Evolutionary conservation across 2,329 filamentous ascomycete genomes (phyloP), one percentile per base, ranked within the genome.

Genomic region (Hypoxylon rubiginosum): DNA sequence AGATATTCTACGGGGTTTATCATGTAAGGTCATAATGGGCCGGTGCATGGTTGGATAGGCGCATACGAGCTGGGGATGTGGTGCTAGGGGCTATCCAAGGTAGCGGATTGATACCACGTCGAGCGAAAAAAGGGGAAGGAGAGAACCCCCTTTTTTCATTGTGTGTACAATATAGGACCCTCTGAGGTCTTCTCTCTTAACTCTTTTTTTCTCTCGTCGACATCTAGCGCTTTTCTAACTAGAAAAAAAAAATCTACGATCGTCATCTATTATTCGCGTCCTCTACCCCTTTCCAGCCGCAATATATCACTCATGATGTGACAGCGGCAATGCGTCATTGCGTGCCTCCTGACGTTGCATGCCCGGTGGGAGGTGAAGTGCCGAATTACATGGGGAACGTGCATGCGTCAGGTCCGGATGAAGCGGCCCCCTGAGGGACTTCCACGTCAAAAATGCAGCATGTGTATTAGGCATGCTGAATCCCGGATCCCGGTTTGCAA

Each of bases 41-140:
- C 21, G 43, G 30, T 24, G 30, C 50, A 54, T 50, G 50, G 24
- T 30, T 43, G 49, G 55, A 49, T 34, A 32, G 24, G 49, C 24
- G 28, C 17, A 8, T 66, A 34, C 11, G 32, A 34, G 41, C 51
- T 49, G 28, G 36, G 32, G 46, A 6, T 21, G n/a, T 21, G 39
- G 56, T 32, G 30, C 30, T 32, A 36, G 45, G 43, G 57, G 17
- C 34, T 43, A 19, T 43, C 39, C 39, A 43, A 43, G 39, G 30
- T 60, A 41, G 28, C 56, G 57, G 59, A 64, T 62, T 64, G 63
- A 69, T 66, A 69, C 63, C 66, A 68, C 52, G 28, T 34, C 39
- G 39, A 32, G 17, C 15, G 36, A n/a, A 45, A 52, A 61, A 53
- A 50, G 56, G 45, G 61, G 32, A 21, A 21, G 39, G 41, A 30